These are phyloP conservation scores for Candida montana DNA, from an alignment of 805 yeast species.

Conservation along the genomic window DNA sequence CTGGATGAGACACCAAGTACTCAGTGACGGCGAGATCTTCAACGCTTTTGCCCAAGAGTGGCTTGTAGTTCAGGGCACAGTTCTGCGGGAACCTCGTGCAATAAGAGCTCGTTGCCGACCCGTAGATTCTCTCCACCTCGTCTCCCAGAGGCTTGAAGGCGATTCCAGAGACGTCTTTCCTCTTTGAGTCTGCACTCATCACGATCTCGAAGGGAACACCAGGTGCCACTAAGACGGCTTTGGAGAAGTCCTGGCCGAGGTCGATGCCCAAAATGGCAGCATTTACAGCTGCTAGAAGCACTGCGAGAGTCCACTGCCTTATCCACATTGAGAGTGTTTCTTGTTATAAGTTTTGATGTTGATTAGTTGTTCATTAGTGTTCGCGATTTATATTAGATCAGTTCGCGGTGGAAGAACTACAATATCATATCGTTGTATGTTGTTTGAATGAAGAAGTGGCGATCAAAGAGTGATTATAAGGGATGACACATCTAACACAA, in stretches of 20 bases:
- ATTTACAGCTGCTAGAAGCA: slow-evolving; percentile 18
- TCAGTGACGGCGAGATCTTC: slow-evolving; percentile 40
- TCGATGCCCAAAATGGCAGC: slow-evolving; percentile 85
- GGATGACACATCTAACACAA: too few species aligned
- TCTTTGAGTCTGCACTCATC: slow-evolving; percentile 82
- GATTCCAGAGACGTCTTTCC: slow-evolving; percentile 82
- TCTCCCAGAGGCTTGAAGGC: slow-evolving; percentile 46
- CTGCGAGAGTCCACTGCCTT: slow-evolving; percentile 4
- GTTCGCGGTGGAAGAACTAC: too few species aligned
- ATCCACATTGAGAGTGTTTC: too few species aligned
- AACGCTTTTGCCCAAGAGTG: slow-evolving; percentile 60
- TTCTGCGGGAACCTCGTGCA: slow-evolving; percentile 70
- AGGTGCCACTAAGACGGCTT: slow-evolving; percentile 87
- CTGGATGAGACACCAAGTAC: slow-evolving; percentile 57
- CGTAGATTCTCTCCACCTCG: slow-evolving; percentile 68
- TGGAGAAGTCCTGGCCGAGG: slow-evolving; percentile 80
- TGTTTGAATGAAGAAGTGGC: too few species aligned
- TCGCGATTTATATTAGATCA: too few species aligned
- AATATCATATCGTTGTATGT: too few species aligned
- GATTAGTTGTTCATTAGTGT: too few species aligned
- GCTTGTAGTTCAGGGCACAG: slow-evolving; percentile 63
- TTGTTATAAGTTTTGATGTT: too few species aligned
- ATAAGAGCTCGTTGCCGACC: slow-evolving; percentile 65
- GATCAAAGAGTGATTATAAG: too few species aligned
- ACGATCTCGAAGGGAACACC: slow-evolving; percentile 84